Conservation (phyloP, 1,284 basidiomycete species). For the Pholiota adiposa region DNA sequence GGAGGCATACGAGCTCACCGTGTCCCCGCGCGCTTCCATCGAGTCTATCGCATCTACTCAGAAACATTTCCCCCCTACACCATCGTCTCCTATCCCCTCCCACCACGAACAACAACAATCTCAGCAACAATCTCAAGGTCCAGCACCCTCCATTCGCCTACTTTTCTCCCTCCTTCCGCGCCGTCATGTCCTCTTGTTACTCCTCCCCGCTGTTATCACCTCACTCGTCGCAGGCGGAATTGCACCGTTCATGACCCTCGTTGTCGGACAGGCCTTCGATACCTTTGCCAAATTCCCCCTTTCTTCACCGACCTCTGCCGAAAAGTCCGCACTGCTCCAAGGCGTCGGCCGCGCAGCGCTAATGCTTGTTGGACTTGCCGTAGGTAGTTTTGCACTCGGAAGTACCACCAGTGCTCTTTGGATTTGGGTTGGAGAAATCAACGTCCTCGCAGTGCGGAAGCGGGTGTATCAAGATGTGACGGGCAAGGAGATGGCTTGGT, state of each 20-base stretch:
- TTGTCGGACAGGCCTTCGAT: conserved; percentile 87
- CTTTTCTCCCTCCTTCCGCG: conserved; percentile 70
- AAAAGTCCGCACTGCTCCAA: conserved; percentile 58
- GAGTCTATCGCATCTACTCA: conserved; percentile 10
- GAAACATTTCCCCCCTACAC: neutral
- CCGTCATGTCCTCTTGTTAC: conserved; percentile 58
- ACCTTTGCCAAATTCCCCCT: conserved; percentile 67
- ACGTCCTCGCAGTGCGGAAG: conserved; percentile 71
- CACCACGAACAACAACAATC: neutral
- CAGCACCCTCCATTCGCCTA: conserved; percentile 44
- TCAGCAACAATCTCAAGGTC: conserved; percentile 1
- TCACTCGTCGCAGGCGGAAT: conserved; percentile 78
- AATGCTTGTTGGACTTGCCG: conserved; percentile 74
- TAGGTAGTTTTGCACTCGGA: conserved; percentile 73
- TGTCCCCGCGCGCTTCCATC: conserved; percentile 36
- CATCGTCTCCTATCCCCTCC: conserved; percentile 9
- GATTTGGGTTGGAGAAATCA: conserved; percentile 88
- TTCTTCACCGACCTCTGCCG: conserved; percentile 45
- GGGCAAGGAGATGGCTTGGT: conserved; percentile 83
- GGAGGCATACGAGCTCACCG: conserved; percentile 33
- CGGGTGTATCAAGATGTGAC: conserved; percentile 76
- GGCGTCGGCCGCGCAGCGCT: conserved; percentile 67
- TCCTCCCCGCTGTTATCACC: conserved; percentile 75
- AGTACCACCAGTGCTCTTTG: conserved; percentile 81
- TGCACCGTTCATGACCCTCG: conserved; percentile 92